Evolutionary conservation across 2,329 filamentous ascomycete genomes (phyloP), one percentile per base, ranked within the genome.

Genomic region (Sclerotiophoma versabilis): DNA sequence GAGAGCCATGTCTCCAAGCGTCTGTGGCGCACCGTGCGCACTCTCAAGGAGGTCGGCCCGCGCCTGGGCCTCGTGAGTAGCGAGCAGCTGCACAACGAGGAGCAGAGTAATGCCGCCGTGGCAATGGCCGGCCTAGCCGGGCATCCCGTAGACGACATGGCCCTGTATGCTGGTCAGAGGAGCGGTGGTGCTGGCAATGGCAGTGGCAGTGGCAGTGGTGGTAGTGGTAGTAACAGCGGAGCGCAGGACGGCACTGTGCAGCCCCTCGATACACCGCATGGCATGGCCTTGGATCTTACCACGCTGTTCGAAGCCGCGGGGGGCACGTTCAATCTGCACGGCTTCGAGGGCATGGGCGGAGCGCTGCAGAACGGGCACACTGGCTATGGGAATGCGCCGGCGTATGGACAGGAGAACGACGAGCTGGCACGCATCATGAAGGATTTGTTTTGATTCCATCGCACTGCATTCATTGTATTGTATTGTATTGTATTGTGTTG

Each of bases 1-100:
- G 87, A 87, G 65, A 89, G 86, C 22, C 90, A 84, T 77, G 86
- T 92, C 2, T 88, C 86, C 5, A 87, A 89, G 62, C 82, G 89
- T 1, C 77, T 93, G 1, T 93, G 90, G 90, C 83, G 84, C 58
- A 91, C 87, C 0, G 86, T 92, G 46, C 82, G 83, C 36, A 85
- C 86, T 0, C 81, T 93, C 30, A 90, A 90, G 63, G 85, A 90
- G 55, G 85, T 91, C 6, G 89, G 87, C 0, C 87, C 88, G 0
- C 83, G 86, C 17, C 82, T 92, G 1, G 89, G 89, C 0, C 79
- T 89, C 17, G 75, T 75, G 49, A 69, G 73, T 12, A 75, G 77
- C n/a, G 77, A 76, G 43, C 59, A 66, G 3, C 76, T 80, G 33
- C 73, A 79, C 2, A 74, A 76, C 17, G 85, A 87, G 58, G 79